Evolutionary conservation across 129 eudicot genomes (phyloP).

Genomic region (Pulicaria dysenterica): DNA sequence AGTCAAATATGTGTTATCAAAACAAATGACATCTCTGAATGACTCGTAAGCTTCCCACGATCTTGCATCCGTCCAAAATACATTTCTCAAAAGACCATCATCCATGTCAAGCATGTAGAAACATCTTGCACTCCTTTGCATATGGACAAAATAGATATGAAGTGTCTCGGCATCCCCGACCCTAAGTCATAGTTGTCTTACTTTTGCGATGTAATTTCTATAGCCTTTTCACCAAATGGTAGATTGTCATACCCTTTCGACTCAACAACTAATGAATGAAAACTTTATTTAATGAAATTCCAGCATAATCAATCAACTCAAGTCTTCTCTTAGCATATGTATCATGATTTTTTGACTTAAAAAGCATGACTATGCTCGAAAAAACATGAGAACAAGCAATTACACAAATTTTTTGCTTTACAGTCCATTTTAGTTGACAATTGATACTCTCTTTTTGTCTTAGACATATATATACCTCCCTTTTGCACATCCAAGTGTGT

Average conservation of each 20-base stretch:
- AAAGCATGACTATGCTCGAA: background rate
- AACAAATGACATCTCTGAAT: slow-evolving; percentile 31
- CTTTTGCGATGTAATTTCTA: too few relatives aligned
- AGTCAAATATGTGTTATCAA: slow-evolving; percentile 43
- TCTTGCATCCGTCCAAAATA: slow-evolving; percentile 60
- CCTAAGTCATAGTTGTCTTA: too few relatives aligned
- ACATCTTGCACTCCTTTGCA: background rate
- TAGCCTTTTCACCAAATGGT: slow-evolving; percentile 2
- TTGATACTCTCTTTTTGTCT: background rate
- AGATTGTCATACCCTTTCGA: background rate
- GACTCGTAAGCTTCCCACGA: slow-evolving; percentile 43
- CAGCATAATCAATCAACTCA: background rate
- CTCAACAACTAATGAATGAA: slow-evolving; percentile 21
- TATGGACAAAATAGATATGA: too few relatives aligned
- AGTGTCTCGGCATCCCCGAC: too few relatives aligned
- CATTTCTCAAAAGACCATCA: slow-evolving; percentile 27
- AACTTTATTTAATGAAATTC: background rate
- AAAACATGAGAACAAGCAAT: background rate
- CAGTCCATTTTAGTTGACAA: slow-evolving; percentile 3
- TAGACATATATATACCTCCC: background rate
- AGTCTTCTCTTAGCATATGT: background rate
- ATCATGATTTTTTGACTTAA: background rate
- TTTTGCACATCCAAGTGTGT: background rate
- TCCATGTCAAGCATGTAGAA: background rate
- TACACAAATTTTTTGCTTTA: slow-evolving; percentile 19